Conservation (phyloP, 257 asterid genomes). For the Anisodus acutangulus region DNA sequence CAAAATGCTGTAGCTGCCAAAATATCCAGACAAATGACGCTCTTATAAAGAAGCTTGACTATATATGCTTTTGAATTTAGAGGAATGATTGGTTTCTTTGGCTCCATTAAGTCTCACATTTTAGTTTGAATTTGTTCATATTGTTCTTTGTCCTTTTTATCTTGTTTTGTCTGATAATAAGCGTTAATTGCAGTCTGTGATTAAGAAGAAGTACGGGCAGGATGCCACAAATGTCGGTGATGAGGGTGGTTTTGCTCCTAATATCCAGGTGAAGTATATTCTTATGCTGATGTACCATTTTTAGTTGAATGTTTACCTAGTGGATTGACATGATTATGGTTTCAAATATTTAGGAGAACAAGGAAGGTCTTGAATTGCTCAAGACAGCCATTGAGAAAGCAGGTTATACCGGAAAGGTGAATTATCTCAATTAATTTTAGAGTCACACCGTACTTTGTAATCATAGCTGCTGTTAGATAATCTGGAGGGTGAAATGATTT, state of each 20-base stretch:
- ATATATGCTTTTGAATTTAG: not conserved
- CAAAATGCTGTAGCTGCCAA: no score
- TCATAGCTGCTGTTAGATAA: not conserved
- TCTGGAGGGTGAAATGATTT: conserved; percentile 16
- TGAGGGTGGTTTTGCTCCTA: conserved; percentile 99
- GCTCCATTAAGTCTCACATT: not conserved
- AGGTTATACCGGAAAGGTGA: conserved; percentile 83
- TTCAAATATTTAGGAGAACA: conserved; percentile 73
- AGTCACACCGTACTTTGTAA: not conserved
- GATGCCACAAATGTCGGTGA: conserved; percentile 99
- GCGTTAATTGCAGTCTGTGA: conserved; percentile 64
- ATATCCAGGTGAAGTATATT: conserved; percentile 66
- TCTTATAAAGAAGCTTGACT: no score
- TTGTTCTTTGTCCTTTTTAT: not conserved
- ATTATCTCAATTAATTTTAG: conserved; percentile 26
- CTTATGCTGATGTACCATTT: not conserved
- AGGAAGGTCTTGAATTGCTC: conserved; percentile 96
- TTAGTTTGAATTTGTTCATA: not conserved
- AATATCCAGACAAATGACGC: no score
- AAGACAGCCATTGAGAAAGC: conserved; percentile 97
- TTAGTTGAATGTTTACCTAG: conserved; percentile 21
- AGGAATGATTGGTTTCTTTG: not conserved
- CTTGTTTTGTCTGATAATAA: not conserved
- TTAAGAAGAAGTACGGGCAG: conserved; percentile 96
- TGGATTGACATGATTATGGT: conserved; percentile 31